Evolutionary conservation across 2,329 filamentous ascomycete genomes (phyloP).

Genomic region (Alternaria arbusti): DNA sequence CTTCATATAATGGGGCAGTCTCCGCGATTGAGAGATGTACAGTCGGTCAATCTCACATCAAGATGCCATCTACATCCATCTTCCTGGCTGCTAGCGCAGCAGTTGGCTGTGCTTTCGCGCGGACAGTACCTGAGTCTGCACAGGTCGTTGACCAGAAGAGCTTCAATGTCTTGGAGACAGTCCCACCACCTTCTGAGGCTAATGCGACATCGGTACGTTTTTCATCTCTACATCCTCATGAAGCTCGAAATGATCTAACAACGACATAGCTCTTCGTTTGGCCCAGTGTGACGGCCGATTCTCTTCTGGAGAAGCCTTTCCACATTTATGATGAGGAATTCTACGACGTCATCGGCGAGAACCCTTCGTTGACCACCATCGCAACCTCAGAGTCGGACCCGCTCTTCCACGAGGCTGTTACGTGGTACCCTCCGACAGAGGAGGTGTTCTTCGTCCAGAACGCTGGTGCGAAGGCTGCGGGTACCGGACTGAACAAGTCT

Average conservation of each 20-base stretch:
- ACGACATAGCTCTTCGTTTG: constrained; percentile 24
- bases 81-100: constrained; percentile 7
- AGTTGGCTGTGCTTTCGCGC: constrained; percentile 19
- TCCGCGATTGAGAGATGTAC: background rate
- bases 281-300: constrained; percentile 28
- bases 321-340: constrained; percentile 36
- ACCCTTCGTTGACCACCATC: constrained; percentile 30
- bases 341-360: constrained; percentile 30
- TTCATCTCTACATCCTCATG: background rate
- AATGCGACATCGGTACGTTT: constrained; percentile 28
- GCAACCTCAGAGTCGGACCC: constrained; percentile 30
- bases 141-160: constrained; percentile 28
- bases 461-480: constrained; percentile 29
- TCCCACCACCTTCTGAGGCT: constrained; percentile 24
- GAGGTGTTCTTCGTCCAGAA: constrained; percentile 37
- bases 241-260: constrained; percentile 8
- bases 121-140: constrained; percentile 26
- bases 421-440: constrained; percentile 29
- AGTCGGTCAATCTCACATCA: background rate
- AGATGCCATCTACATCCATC: constrained; percentile 7
- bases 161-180: constrained; percentile 28
- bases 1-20: background rate
- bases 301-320: constrained; percentile 29
- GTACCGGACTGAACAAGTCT: constrained; percentile 34
- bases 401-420: constrained; percentile 34